Evolutionary conservation across 441 rosid genomes (phyloP), one percentile per base, ranked within the genome.

Genomic region (Aleurites moluccanus): DNA sequence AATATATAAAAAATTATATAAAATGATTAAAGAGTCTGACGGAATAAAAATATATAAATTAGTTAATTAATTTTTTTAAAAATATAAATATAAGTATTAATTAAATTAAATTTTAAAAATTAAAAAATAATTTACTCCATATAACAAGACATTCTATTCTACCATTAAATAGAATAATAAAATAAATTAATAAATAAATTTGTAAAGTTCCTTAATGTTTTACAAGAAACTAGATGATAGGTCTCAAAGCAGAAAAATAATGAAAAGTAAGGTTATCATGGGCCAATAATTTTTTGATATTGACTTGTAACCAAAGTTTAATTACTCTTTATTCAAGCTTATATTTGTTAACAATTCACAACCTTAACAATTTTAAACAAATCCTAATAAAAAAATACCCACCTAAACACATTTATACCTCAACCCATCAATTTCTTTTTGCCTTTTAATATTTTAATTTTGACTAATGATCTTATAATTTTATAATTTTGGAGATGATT

Each of bases 291-390:
- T 57, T 61, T 30, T 63, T 25, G 16, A 66, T 3, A 55, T 68
- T 71, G 78, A 81, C 73, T 68, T 49, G 8, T 47, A 67, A 56
- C 72, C 55, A 28, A 73, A 72, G 23, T 16, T 35, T 23, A 5
- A 76, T 73, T 6, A 38, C 40, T 6, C 38, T 30, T 72, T 62
- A 49, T 63, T 73, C 50, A 77, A 69, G 10, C 13, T 69, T 21
- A 21, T 53, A 74, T 59, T 70, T 20, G 45, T 35, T 67, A 60
- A 66, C 49, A 73, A 27, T 8, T 59, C 67, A 59, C 57, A 40
- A 45, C 40, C 45, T 18, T 21, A 47, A 63, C 40, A 38, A 5
- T 38, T 1, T 27, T 69, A 40, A 69, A 25, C 15, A 0, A 27
- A 56, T 69, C 64, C 2, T 18, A 64, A 76, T 64, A 77, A 60